These are phyloP conservation scores for Sistotremastrum niveocremeum DNA, from an alignment of 768 basidiomycete genomes.

Conservation along the genomic window DNA sequence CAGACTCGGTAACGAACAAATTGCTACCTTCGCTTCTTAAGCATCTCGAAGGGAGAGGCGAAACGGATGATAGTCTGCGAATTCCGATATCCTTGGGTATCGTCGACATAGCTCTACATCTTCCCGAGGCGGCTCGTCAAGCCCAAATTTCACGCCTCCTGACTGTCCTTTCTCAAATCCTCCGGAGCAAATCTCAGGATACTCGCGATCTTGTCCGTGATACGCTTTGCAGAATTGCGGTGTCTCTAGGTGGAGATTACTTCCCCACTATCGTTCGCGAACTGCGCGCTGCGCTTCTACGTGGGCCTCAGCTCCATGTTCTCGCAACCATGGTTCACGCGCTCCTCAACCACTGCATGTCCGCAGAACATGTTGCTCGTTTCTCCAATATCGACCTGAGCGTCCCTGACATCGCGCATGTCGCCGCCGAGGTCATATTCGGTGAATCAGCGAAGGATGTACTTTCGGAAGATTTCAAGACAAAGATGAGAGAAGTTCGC, in stretches of 20 bases:
- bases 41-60: conserved; percentile 75
- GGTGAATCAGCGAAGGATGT: conserved; percentile 88
- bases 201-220: conserved; percentile 79
- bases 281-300: conserved; percentile 67
- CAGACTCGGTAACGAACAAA: conserved; percentile 60
- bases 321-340: conserved; percentile 77
- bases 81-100: conserved; percentile 85
- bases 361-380: conserved; percentile 34
- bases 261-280: conserved; percentile 66
- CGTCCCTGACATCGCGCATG: conserved; percentile 63
- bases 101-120: conserved; percentile 66
- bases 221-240: conserved; percentile 66
- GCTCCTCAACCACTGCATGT: conserved; percentile 67
- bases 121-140: conserved; percentile 50
- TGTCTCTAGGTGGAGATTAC: conserved; percentile 58
- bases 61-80: conserved; percentile 71
- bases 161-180: conserved; percentile 75
- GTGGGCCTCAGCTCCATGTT: conserved; percentile 91
- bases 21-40: conserved; percentile 69
- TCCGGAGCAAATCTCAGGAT: conserved; percentile 90
- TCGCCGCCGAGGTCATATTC: conserved; percentile 84
- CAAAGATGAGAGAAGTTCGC: conserved; percentile 85
- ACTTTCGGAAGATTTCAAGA: conserved; percentile 81
- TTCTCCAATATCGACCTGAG: conserved; percentile 63
- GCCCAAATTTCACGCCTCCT: conserved; percentile 63